These are phyloP conservation scores for Saccharomycopsis sp. DNA, from an alignment of 805 yeast genomes.

Conservation along the genomic window DNA sequence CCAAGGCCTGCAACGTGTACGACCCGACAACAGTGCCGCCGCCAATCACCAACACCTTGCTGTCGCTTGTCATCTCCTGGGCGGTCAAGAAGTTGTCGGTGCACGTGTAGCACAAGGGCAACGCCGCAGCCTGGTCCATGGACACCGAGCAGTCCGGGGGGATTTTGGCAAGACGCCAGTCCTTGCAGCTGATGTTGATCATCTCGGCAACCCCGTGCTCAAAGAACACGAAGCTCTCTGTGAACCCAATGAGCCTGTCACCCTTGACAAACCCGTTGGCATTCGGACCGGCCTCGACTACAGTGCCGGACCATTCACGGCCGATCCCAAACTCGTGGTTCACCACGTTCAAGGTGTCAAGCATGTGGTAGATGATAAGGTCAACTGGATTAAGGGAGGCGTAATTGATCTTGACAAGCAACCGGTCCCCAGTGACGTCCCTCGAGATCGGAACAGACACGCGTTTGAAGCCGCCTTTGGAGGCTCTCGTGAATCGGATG, in stretches of 20 bases:
- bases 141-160: conserved; percentile 43
- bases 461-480: too few species aligned
- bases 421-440: too few species aligned
- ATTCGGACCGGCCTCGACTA: conserved; percentile 45
- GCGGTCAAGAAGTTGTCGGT: conserved; percentile 58
- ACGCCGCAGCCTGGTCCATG: conserved; percentile 50
- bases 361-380: conserved; percentile 42
- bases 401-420: conserved; percentile 52
- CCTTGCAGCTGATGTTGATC: conserved; percentile 41
- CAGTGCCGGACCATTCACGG: conserved; percentile 55
- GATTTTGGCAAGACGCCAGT: conserved; percentile 36
- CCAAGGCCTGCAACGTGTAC: conserved; percentile 49
- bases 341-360: conserved; percentile 36
- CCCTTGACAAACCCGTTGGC: conserved; percentile 40
- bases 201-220: conserved; percentile 51
- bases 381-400: conserved; percentile 62
- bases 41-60: conserved; percentile 59
- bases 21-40: conserved; percentile 72
- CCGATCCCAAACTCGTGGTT: conserved; percentile 56
- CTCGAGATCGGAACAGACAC: too few species aligned
- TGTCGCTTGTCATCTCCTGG: conserved; percentile 32
- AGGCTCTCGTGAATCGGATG: too few species aligned
- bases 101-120: conserved; percentile 51
- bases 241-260: conserved; percentile 54
- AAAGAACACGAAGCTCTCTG: conserved; percentile 37